Conservation (phyloP, 768 basidiomycete species). For the Lenzites betulinus region DNA sequence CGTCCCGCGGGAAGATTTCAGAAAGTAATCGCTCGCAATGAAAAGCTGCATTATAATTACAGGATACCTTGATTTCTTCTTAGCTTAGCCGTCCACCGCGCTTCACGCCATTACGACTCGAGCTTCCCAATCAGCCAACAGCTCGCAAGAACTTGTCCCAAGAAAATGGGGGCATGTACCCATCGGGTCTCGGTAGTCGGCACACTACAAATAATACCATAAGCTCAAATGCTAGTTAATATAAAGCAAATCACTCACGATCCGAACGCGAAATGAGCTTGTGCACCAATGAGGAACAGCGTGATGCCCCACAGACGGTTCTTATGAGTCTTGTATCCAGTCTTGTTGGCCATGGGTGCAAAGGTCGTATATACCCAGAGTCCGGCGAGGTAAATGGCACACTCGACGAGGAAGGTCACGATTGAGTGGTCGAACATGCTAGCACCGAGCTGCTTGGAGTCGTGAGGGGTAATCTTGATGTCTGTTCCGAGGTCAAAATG, state of each 20-base stretch:
- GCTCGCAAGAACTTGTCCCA: slow-evolving; percentile 30
- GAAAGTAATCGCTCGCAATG: too few relatives aligned
- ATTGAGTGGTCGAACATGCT: slow-evolving; percentile 31
- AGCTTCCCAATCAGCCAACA: slow-evolving; percentile 33
- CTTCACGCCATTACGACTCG: slow-evolving; percentile 25
- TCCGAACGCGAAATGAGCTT: slow-evolving; percentile 34
- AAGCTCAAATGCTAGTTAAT: neutral
- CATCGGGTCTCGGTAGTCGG: slow-evolving; percentile 34
- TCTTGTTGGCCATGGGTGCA: slow-evolving; percentile 25
- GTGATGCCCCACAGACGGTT: slow-evolving; percentile 25
- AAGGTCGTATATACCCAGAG: slow-evolving; percentile 31
- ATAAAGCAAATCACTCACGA: slow-evolving; percentile 21
- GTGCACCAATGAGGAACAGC: slow-evolving; percentile 29
- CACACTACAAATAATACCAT: slow-evolving; percentile 19
- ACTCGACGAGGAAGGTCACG: slow-evolving; percentile 30
- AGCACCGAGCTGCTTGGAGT: slow-evolving; percentile 22
- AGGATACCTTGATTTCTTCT: too few relatives aligned
- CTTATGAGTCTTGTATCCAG: slow-evolving; percentile 25
- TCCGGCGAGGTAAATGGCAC: slow-evolving; percentile 28
- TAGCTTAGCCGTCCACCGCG: too few relatives aligned
- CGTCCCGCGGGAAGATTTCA: too few relatives aligned
- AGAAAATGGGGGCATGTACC: slow-evolving; percentile 34
- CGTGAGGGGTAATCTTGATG: slow-evolving; percentile 32
- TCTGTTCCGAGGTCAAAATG: slow-evolving; percentile 19
- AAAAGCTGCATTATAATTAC: too few relatives aligned